Evolutionary conservation across 768 basidiomycete species (phyloP).

Genomic region (Calocybe gangraenosa): DNA sequence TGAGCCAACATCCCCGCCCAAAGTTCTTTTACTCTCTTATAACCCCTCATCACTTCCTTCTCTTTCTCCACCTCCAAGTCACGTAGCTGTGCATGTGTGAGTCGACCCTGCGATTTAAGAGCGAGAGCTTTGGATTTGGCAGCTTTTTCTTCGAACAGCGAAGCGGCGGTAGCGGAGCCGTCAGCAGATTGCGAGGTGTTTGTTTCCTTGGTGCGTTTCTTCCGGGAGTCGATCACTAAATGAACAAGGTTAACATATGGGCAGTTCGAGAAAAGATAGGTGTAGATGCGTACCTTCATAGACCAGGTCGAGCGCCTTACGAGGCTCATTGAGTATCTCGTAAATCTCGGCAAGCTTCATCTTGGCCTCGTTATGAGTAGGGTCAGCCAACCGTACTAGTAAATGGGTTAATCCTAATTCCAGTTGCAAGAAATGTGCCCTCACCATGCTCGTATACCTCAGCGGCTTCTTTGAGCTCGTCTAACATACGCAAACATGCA

Average conservation of each 20-base stretch:
- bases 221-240: slow-evolving; percentile 58
- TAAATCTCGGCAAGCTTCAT: slow-evolving; percentile 89
- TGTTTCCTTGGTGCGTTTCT: slow-evolving; percentile 33
- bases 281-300: slow-evolving; percentile 58
- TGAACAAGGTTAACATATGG: not conserved
- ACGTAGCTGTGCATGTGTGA: slow-evolving; percentile 55
- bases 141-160: slow-evolving; percentile 60
- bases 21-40: slow-evolving; percentile 54
- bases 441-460: slow-evolving; percentile 82
- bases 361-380: slow-evolving; percentile 75
- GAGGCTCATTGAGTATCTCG: slow-evolving; percentile 76
- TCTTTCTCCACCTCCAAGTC: slow-evolving; percentile 66
- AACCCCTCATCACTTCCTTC: slow-evolving; percentile 56
- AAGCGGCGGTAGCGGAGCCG: slow-evolving; percentile 27
- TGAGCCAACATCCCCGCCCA: slow-evolving; percentile 51
- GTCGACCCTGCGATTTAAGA: slow-evolving; percentile 36
- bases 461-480: slow-evolving; percentile 70
- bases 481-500: slow-evolving; percentile 73
- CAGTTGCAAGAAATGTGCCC: slow-evolving; percentile 13
- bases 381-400: slow-evolving; percentile 70
- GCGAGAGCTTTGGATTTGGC: slow-evolving; percentile 17
- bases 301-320: slow-evolving; percentile 79
- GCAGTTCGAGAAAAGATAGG: not conserved
- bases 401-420: not conserved
- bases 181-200: slow-evolving; percentile 18